A percentile compares a stretch with the other conserved stretches of the same genome.
Conservation (phyloP, 2,329 filamentous ascomycete species). For the Curvularia verruculosa region DNA sequence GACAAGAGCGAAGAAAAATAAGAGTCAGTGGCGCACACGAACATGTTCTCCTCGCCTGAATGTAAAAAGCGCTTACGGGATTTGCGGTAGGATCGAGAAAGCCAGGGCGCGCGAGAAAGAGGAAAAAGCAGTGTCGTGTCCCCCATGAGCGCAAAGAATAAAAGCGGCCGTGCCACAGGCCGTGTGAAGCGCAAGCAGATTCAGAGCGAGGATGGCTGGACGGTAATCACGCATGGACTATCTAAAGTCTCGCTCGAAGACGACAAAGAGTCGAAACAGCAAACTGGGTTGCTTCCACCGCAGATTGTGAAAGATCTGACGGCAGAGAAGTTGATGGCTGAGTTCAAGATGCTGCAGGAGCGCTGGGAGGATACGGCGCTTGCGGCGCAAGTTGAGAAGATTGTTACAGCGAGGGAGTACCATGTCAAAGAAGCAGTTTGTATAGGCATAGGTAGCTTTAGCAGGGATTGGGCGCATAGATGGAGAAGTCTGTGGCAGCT, state of each 20-base stretch:
- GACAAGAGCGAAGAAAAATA: not conserved
- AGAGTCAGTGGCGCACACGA: not conserved
- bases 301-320: slow-evolving; percentile 33
- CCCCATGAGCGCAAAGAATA: slow-evolving; percentile 1
- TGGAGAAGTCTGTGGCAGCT: slow-evolving; percentile 47
- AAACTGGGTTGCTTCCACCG: slow-evolving; percentile 17
- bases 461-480: slow-evolving; percentile 44
- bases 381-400: slow-evolving; percentile 26
- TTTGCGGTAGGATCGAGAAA: not conserved
- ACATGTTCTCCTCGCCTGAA: not conserved
- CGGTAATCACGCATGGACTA: slow-evolving; percentile 41
- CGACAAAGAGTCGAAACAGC: slow-evolving; percentile 1
- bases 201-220: slow-evolving; percentile 45
- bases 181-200: slow-evolving; percentile 42
- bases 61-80: not conserved
- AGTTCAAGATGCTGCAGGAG: slow-evolving; percentile 31
- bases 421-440: slow-evolving; percentile 35
- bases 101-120: not conserved
- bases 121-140: not conserved
- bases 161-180: not conserved
- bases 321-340: slow-evolving; percentile 27
- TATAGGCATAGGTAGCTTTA: slow-evolving; percentile 47
- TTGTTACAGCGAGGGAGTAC: slow-evolving; percentile 9
- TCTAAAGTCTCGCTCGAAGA: slow-evolving; percentile 17
- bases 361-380: slow-evolving; percentile 34